Conservation (phyloP, 129 eudicot genomes). For the carrot (Daucus carota) region DH1_v3.0 NC_030382.2:34993501-34994000, state of each 20-base stretch:
- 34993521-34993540: background rate
- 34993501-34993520: background rate
- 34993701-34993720: constrained; percentile 47
- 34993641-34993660: background rate
- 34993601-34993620: background rate
- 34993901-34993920: constrained; percentile 20
- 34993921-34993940: constrained; percentile 14
- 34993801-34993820: constrained; percentile 5
- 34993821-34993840: constrained; percentile 35
- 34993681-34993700: constrained; percentile 61
- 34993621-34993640: background rate
- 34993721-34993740: constrained; percentile 49
- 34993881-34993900: constrained; percentile 32
- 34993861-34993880: constrained; percentile 58
- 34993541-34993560: background rate
- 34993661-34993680: background rate
- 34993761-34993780: background rate
- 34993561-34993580: background rate
- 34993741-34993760: background rate
- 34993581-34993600: background rate
- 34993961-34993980: constrained; percentile 13
- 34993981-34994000: constrained; percentile 33
- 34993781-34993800: background rate
- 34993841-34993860: constrained; percentile 43
- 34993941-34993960: constrained; percentile 19